Evolutionary conservation across 768 basidiomycete genomes (phyloP), one percentile per base, ranked within the genome.

Genomic region (Suillus alpinus): DNA sequence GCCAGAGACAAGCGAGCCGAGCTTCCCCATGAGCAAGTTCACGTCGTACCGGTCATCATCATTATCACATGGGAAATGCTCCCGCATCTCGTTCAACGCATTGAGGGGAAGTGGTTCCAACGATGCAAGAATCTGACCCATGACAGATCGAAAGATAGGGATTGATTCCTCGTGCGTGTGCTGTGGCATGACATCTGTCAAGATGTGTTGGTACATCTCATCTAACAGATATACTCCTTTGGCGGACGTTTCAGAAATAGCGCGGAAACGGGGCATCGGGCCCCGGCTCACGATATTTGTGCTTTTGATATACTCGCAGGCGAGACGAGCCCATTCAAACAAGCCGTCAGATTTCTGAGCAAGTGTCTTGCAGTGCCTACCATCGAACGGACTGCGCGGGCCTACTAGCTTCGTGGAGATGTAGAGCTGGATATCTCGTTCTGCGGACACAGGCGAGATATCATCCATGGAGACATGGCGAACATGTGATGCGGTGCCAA

Each of bases 1-100:
- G 14, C 57, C 57, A 20, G 50, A 57, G 43, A 68, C 2, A 34
- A 62, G 23, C 16, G 61, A 44, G 1, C 59, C 55, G 9, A 62
- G 9, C 1, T 16, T 20, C 18, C 31, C 16, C 3, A 67, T 18
- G 3, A 51, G 40, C n/a, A 14, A 1, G 10, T 37, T 13, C 14
- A 60, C 32, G 2, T 23, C 16, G 74, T 69, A 50, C 76, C 67
- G 1, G 74, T 76, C 26, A 6, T 43, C 26, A 26, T 26, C 26
- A 26, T n/a, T n/a, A n/a, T n/a, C n/a, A n/a, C 13, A 57, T 1
- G 20, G 44, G 23, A 46, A 46, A 13, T 46, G 23, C 23, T 26
- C 23, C 23, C 36, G 58, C 51, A 60, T 39, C 0, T 26, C 20
- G 9, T n/a, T 10, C 39, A 62, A 37, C 18, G 23, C 36, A 8